Conservation (phyloP, 169 alveolate species). For the Eimeria sp. region DNA sequence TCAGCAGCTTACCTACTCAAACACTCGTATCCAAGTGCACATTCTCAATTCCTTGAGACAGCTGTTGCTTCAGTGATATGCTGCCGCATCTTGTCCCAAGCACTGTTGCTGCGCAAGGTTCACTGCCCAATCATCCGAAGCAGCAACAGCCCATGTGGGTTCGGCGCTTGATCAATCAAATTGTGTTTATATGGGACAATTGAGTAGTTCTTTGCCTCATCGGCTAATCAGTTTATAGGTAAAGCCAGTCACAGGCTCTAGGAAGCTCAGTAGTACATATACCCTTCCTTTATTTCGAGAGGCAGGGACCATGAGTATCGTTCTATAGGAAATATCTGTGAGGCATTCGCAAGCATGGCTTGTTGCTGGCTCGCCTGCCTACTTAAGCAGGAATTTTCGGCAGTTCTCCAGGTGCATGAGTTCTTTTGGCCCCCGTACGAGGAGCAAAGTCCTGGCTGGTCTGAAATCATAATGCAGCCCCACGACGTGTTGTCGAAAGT, state of each 20-base stretch:
- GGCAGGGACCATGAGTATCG: neutral
- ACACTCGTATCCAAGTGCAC: slow-evolving; percentile 57
- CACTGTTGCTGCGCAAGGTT: neutral
- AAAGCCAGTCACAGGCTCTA: neutral
- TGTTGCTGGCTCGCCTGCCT: neutral
- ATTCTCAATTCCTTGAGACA: slow-evolving; percentile 37
- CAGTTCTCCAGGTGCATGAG: neutral
- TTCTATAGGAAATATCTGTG: neutral
- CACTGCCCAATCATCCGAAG: neutral
- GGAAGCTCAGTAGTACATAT: neutral
- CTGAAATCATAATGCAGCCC: neutral
- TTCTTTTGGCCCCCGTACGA: neutral
- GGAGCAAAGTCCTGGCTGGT: neutral
- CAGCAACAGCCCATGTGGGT: neutral
- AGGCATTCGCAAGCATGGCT: neutral
- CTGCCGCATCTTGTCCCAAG: neutral
- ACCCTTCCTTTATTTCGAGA: neutral
- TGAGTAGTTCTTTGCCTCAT: neutral
- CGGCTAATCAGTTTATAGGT: neutral
- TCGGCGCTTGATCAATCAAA: neutral
- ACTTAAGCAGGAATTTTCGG: neutral
- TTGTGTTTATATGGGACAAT: neutral
- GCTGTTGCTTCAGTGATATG: slow-evolving; percentile 57
- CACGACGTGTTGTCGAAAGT: neutral
- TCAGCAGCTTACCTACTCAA: slow-evolving; percentile 58